phyloP scores from a whole-genome alignment of 192 early-diverging fungal genomes.

The Pilaira anomala region DNA sequence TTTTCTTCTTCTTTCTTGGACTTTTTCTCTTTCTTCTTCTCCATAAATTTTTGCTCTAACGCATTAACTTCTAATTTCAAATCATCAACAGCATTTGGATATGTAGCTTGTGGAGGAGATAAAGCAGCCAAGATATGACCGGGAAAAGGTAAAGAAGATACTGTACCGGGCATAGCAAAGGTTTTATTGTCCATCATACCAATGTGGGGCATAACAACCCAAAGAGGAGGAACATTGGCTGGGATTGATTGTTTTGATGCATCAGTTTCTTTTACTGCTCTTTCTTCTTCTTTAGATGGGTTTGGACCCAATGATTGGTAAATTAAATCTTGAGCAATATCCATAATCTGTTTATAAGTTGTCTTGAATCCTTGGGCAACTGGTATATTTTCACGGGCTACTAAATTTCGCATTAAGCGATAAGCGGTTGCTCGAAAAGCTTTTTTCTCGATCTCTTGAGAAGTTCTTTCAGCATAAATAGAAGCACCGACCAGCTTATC shows the following conservation, averaged over 20 bases:
- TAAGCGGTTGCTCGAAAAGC: neutral
- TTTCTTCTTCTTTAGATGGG: neutral
- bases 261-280: neutral
- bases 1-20: neutral
- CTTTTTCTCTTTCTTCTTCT: neutral
- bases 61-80: neutral
- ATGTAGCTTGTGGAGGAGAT: neutral
- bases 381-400: no score
- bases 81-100: neutral
- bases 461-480: neutral
- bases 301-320: neutral
- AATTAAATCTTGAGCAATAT: neutral
- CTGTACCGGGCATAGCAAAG: neutral
- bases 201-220: slow-evolving; percentile 17
- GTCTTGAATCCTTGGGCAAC: slow-evolving; percentile 12
- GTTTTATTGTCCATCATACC: slow-evolving; percentile 3
- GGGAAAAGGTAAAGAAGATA: neutral
- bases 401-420: neutral
- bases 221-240: slow-evolving; percentile 7
- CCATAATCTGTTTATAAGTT: slow-evolving; percentile 1
- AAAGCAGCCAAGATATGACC: neutral
- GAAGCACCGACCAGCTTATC: slow-evolving; percentile 11
- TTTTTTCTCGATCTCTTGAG: neutral
- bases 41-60: neutral
- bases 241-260: neutral